Evolutionary conservation across 1,284 basidiomycete genomes (phyloP).

Genomic region (Pulchroboletus neoregius): DNA sequence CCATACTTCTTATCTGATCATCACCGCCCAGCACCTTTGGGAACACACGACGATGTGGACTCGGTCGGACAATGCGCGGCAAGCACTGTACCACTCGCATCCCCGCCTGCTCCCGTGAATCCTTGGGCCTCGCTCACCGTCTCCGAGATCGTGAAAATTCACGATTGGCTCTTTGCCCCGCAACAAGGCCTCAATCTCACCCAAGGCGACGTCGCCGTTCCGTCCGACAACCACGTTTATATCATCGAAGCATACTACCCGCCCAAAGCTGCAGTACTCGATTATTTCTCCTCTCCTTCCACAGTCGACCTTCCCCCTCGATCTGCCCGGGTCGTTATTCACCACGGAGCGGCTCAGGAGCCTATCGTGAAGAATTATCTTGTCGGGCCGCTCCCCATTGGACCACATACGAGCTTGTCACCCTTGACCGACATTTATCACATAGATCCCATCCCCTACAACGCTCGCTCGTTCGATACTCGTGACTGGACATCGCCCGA

Average conservation of each 20-base stretch:
- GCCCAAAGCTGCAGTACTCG: conserved; percentile 46
- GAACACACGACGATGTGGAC: neutral
- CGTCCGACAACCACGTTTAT: conserved; percentile 48
- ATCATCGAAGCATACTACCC: conserved; percentile 50
- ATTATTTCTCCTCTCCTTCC: conserved; percentile 40
- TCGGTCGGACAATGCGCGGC: conserved; percentile 35
- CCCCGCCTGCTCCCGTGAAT: conserved; percentile 43
- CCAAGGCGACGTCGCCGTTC: conserved; percentile 23
- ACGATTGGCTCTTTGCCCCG: conserved; percentile 45
- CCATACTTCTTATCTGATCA: conserved; percentile 4
- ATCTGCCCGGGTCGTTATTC: conserved; percentile 48
- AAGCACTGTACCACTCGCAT: conserved; percentile 32
- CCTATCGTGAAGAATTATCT: conserved; percentile 52
- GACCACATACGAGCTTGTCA: conserved; percentile 35
- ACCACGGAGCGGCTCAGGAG: conserved; percentile 43
- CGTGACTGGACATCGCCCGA: conserved; percentile 35
- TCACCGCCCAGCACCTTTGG: neutral
- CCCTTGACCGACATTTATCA: conserved; percentile 51
- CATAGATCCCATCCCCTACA: conserved; percentile 46
- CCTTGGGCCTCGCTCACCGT: conserved; percentile 47
- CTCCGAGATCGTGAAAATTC: conserved; percentile 42
- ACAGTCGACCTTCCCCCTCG: conserved; percentile 30
- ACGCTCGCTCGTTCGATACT: conserved; percentile 43
- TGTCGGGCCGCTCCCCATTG: conserved; percentile 53
- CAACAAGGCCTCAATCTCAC: conserved; percentile 49